These are phyloP conservation scores for Hypocrella siamensis DNA, from an alignment of 2,329 filamentous ascomycete species.

Conservation along the genomic window DNA sequence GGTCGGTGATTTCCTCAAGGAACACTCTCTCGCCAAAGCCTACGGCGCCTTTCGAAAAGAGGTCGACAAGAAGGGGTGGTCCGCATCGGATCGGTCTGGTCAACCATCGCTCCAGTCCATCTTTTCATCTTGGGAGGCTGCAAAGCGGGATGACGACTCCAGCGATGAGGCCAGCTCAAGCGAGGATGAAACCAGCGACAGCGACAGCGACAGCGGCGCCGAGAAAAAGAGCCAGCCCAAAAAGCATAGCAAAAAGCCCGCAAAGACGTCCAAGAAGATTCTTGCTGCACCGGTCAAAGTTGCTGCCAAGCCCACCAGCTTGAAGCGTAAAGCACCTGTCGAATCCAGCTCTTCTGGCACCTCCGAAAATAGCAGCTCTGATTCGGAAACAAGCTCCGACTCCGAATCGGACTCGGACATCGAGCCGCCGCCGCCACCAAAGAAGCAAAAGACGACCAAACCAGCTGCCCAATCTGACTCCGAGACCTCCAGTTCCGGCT, in stretches of 20 bases:
- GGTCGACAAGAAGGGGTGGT: constrained; percentile 35
- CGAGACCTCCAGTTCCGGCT: neutral
- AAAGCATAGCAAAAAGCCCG: constrained; percentile 7
- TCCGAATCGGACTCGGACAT: constrained; percentile 29
- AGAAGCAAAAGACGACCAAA: constrained; percentile 31
- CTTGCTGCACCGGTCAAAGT: constrained; percentile 8
- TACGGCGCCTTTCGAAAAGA: constrained; percentile 49
- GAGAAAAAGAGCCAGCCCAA: constrained; percentile 10
- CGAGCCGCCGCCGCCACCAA: no score
- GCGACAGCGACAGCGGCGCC: constrained; percentile 11
- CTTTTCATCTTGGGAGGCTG: constrained; percentile 33
- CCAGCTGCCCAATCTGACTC: constrained; percentile 5
- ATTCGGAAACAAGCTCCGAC: constrained; percentile 26
- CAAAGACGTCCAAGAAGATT: no score
- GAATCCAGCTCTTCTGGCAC: constrained; percentile 11
- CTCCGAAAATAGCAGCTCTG: constrained; percentile 12
- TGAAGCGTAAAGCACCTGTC: constrained; percentile 25
- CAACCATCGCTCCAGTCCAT: constrained; percentile 30
- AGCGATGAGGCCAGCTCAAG: constrained; percentile 15
- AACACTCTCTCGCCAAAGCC: constrained; percentile 48
- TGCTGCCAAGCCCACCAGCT: constrained; percentile 10
- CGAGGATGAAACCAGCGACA: constrained; percentile 14
- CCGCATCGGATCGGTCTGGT: constrained; percentile 7
- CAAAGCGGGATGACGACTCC: constrained; percentile 13
- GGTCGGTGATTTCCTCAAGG: constrained; percentile 49